Evolutionary conservation across 805 yeast genomes (phyloP), one percentile per base, ranked within the genome.

Genomic region (Maudiozyma saulgeensis): DNA sequence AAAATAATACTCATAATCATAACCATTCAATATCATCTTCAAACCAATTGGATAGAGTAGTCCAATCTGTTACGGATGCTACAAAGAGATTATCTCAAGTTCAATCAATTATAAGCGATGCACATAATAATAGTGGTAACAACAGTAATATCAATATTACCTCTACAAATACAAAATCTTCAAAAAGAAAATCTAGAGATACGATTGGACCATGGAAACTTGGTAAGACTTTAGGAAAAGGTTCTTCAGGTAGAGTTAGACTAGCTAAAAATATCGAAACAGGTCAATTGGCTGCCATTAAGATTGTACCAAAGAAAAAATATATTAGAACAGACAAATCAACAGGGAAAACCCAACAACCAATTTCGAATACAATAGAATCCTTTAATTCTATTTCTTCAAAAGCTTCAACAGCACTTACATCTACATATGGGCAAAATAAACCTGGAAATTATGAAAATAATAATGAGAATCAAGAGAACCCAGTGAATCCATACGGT

Each of bases 201-300:
- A 70, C 71, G 28, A 83, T 86, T 23, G 95, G 95, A 1, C 95
- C 95, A 15, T 86, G 95, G 95, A 77, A 77, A 56, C 70, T 86
- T 48, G 93, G 93, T 18, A 79, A 81, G 59, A 83, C 91, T 4
- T 67, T 86, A 46, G 95, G 95, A 3, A 75, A 85, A 57, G 95
- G 95, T 16, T 86, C 93, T 45, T 84, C 93, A 0, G 91, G 91
- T 3, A 73, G 90, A 48, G 95, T 86, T 1, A 71, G 87, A 23
- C 65, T 86, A 40, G 93, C 90, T 12, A 84, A 83, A 50, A 84
- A 86, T 62, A 70, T 75, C 52, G 66, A 69, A 25, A 80, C 84
- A 1, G 90, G 91, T 31, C 86, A 82, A 60, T 72, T 83, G 55
- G 88, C 93, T 11, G 95, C 95, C 3, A 87, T 86, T 21, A 86